Evolutionary conservation across 208 protist species (phyloP), one percentile per base, ranked within the genome.

Genomic region (Trypanosoma grayi): DNA sequence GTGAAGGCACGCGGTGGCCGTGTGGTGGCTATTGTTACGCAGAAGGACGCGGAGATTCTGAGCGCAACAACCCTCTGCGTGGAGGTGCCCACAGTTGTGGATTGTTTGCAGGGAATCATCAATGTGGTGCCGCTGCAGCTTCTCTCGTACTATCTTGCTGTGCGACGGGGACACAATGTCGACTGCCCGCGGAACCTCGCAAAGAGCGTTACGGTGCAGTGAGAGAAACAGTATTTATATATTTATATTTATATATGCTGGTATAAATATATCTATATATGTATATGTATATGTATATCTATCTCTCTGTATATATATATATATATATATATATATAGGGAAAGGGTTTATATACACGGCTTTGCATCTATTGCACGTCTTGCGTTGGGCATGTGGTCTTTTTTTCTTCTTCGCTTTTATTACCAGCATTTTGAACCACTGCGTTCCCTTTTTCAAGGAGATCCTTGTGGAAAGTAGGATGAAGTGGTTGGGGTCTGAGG

Each of bases 101-200:
- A 96, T 71, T 98, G 79, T 70, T 61, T 98, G 31, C 90, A 95
- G 67, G 70, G 77, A 4, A 50, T 98, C n/a, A 31, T 98, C 10
- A 95, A 96, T 55, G 75, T 94, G 5, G 91, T 99, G 33, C 98
- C 98, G 9, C 70, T 99, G 20, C 98, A 99, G 83, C 75, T 99
- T 31, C 70, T 99, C 11, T 73, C 98, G 0, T 99, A 99, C 77
- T 83, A 98, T 66, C 68, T 99, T 20, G 93, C 98, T 22, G 40
- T 97, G 31, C 11, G 76, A 10, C 81, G 82, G 16, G 96, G 96
- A 18, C 85, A 92, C 69, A 95, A 99, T 66, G 90, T 98, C 0
- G 96, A 98, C 73, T 93, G 79, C 59, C 97, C 96, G 34, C 76
- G 96, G 25, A 98, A 99, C 75, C 68, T 99, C 10, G 98, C 98